Evolutionary conservation across 805 yeast species (phyloP), one percentile per base, ranked within the genome.

Genomic region (Candida pini): DNA sequence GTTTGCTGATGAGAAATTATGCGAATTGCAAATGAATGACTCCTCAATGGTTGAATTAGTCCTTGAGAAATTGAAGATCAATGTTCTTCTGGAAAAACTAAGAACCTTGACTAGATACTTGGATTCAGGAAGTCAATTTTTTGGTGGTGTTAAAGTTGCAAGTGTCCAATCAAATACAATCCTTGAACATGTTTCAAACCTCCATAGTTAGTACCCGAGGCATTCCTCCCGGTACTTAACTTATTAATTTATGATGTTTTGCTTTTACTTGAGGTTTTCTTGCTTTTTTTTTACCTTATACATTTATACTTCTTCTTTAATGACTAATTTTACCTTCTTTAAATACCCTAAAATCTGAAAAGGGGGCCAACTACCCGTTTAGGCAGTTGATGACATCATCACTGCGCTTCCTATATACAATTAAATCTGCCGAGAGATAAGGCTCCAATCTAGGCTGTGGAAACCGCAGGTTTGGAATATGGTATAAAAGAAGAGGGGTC

Each of bases 101-200:
- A 44, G 48, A 17, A 31, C 43, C n/a, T 26, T 42, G 12, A 36
- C 29, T 26, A 39, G 44, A 36, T 53, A 38, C 28, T 35, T 54
- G 26, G 45, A 41, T 14, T 36, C 47, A 1, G 31, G 41, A 17
- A 43, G 54, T 13, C 41, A 38, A 16, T 50, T 44, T 32, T 39
- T 37, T 29, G 53, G 48, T 4, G 45, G 41, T 15, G 45, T 47
- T 17, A 43, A 44, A 29, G 31, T 38, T 26, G 51, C 48, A 8
- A 40, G 34, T 21, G 23, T 34, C 13, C 49, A 51, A 31, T 39
- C 46, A 20, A 51, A 47, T 26, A 44, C 43, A 23, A 27, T 51
- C n/a, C 31, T 51, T 6, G 36, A 42, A n/a, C 35, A 49, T 30
- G 27, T 47, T 7, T 22, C 25, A 12, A 22, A 22, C 13, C n/a